Conservation (phyloP, 768 basidiomycete species). For the Xerocomus potaroensis region DNA sequence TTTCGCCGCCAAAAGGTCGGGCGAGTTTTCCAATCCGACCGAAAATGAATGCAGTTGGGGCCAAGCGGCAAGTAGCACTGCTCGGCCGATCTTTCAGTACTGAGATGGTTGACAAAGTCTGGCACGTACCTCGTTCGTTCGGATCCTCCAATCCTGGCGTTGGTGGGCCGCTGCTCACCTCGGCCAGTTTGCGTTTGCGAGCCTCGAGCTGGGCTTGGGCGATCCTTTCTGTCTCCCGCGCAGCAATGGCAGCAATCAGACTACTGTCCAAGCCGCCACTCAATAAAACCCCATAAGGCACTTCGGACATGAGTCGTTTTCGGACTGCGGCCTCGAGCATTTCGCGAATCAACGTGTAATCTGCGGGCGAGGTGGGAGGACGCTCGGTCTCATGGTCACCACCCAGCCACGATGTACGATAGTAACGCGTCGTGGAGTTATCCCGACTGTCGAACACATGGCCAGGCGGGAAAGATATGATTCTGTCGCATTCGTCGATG, state of each 20-base stretch:
- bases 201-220: constrained; percentile 71
- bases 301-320: constrained; percentile 97
- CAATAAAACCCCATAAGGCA: constrained; percentile 94
- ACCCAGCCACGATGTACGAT: constrained; percentile 83
- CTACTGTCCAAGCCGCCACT: constrained; percentile 95
- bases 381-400: constrained; percentile 67
- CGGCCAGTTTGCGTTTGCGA: constrained; percentile 56
- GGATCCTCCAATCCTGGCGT: constrained; percentile 46
- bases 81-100: constrained; percentile 4
- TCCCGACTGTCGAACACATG: constrained; percentile 91
- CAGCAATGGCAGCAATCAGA: constrained; percentile 92
- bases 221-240: constrained; percentile 91
- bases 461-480: constrained; percentile 95
- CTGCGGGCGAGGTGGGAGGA: constrained; percentile 52
- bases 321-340: constrained; percentile 87
- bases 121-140: constrained; percentile 51
- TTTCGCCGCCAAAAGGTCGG: constrained; percentile 89
- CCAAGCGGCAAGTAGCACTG: constrained; percentile 81
- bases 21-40: constrained; percentile 90
- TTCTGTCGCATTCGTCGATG: constrained; percentile 86
- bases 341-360: constrained; percentile 71
- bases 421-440: constrained; percentile 77
- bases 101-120: background rate
- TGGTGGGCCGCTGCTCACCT: constrained; percentile 50
- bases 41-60: constrained; percentile 98